Evolutionary conservation across 1,139 yeast species (phyloP).

Genomic region (Yamadazyma diddensiae): DNA sequence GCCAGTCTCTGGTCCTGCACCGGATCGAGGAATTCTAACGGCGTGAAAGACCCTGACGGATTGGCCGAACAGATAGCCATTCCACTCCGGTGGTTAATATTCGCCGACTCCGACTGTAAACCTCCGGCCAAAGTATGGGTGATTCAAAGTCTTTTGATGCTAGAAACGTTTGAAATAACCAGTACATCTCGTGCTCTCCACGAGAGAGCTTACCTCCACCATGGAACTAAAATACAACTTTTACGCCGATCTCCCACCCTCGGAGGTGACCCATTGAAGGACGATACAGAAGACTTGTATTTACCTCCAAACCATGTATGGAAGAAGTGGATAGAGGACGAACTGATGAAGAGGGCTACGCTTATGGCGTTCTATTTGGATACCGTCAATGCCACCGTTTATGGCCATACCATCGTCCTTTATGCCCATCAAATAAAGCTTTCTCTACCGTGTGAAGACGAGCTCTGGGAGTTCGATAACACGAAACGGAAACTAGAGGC

Average conservation of each 20-base stretch:
- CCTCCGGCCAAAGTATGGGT: constrained; percentile 60
- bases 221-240: constrained; percentile 69
- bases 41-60: constrained; percentile 17
- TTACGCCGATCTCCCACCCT: constrained; percentile 65
- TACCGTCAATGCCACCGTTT: constrained; percentile 32
- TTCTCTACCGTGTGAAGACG: constrained; percentile 31
- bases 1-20: constrained; percentile 32
- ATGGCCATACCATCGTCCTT: constrained; percentile 26
- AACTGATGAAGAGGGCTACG: constrained; percentile 31
- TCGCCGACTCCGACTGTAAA: constrained; percentile 51
- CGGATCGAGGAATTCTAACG: constrained; percentile 2
- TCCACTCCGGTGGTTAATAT: constrained; percentile 61
- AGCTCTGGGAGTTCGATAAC: constrained; percentile 26
- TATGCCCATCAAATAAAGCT: constrained; percentile 31
- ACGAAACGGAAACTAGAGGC: constrained; percentile 10
- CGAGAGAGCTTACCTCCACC: constrained; percentile 71
- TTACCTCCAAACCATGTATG: constrained; percentile 18
- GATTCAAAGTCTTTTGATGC: constrained; percentile 55
- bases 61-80: constrained; percentile 47
- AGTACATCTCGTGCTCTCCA: constrained; percentile 49
- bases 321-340: constrained; percentile 33
- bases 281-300: constrained; percentile 17
- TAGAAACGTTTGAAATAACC: constrained; percentile 60
- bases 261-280: constrained; percentile 55
- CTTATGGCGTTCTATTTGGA: constrained; percentile 32